Base-by-base conservation (phyloP, 305 asterid species). In the Andrographis paniculata region DNA sequence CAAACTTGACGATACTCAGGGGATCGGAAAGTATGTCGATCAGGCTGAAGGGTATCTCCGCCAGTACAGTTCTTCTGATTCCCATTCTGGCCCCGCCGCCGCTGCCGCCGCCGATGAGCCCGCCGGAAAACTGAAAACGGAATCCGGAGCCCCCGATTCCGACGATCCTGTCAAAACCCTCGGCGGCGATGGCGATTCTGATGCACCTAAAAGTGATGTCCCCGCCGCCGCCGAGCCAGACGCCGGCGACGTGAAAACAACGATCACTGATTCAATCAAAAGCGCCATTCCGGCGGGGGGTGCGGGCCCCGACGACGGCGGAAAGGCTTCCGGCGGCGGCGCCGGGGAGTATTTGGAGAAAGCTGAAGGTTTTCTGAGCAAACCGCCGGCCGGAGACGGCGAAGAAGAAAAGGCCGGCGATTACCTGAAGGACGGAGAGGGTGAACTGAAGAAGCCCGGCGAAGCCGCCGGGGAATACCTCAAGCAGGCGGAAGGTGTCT, bases 401-500 rank as follows among this genome's bases (percentile, higher is more conserved):
- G 42, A 37, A 14, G 42, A 12, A 2, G 42, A 12, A 6, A 11
- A 11, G 37, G 12, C 37, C 1, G 37, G 12, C 1, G 37, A 31
- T 31, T 14, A 37, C 42, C 42, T 37, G 16, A 37, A 37, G 42
- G 42, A 6, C 13, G 37, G 2, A 10, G 37, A 31, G 4, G 37
- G 11, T 10, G 1, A 1, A 31, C 11, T 31, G 37, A 31, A 31
- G 37, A 31, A 31, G 37, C 37, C 37, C 13, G 30, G 64, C 44
- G 59, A 20, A 48, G 35, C 4, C 37, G 55, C 55, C 3, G 64
- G 64, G 17, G 56, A 57, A 3, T 51, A 56, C 14, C 18, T 42
- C 4, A 59, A 65, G 46, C 38, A 28, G 63, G 65, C 65, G 24
- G 66, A 64, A 28, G 66, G 50, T 17, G 56, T 66, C 41, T 36